A percentile compares a stretch with the other conserved stretches of the same genome.
Conservation (phyloP, 768 basidiomycete species). For the Austroboletus festivus region DNA sequence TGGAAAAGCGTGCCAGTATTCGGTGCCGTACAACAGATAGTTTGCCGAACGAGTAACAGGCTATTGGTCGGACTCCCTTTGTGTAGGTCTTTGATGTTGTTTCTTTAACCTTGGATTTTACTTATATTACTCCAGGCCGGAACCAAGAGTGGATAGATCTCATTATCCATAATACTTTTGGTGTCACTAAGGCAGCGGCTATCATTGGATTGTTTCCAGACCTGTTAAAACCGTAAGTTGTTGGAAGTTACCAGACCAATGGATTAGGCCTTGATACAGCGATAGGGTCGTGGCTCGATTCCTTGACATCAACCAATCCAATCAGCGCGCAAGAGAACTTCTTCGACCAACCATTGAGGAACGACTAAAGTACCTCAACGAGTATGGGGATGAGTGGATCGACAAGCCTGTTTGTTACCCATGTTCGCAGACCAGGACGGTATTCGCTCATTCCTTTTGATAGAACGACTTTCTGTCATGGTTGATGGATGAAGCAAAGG, state of each 20-base stretch:
- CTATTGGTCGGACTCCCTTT: too few relatives aligned
- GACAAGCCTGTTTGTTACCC: not conserved
- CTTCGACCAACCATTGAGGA: constrained; percentile 30
- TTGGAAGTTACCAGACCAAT: not conserved
- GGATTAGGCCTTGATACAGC: constrained; percentile 38
- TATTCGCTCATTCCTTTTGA: not conserved
- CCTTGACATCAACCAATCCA: constrained; percentile 3
- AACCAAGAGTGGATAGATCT: constrained; percentile 33
- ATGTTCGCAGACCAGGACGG: not conserved
- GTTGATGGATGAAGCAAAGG: not conserved
- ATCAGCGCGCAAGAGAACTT: constrained; percentile 7
- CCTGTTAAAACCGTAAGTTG: constrained; percentile 31
- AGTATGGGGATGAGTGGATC: not conserved
- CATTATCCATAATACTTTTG: constrained; percentile 28
- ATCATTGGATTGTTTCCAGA: constrained; percentile 33
- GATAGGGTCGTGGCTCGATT: constrained; percentile 24
- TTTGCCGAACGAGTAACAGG: too few relatives aligned
- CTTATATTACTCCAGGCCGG: constrained; percentile 30
- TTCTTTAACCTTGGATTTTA: constrained; percentile 3
- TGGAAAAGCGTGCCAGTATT: too few relatives aligned
- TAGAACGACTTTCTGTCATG: not conserved
- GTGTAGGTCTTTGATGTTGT: too few relatives aligned
- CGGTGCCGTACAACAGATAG: too few relatives aligned
- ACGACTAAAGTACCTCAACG: constrained; percentile 9
- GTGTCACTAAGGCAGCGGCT: constrained; percentile 21